Percentiles rank a stretch among this genome's conserved stretches.
These are phyloP conservation scores for Phaeosphaeriaceae sp. DNA, from an alignment of 2,329 filamentous ascomycete genomes.

Conservation along the genomic window DNA sequence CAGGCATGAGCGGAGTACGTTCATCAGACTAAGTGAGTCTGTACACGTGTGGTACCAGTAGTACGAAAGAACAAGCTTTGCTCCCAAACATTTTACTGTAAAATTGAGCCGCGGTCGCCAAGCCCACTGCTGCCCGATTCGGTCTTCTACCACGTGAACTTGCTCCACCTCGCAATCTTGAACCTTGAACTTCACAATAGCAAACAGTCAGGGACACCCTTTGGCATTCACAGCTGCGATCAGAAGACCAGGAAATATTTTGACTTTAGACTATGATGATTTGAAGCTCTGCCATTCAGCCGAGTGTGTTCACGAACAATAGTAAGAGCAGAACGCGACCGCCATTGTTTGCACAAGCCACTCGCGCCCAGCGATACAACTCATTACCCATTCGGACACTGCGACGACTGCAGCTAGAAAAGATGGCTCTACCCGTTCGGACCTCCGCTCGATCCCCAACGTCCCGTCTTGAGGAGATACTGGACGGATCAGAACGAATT, in stretches of 20 bases:
- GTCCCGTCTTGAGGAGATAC: slow-evolving; percentile 36
- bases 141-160: slow-evolving; percentile 18
- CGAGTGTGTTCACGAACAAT: slow-evolving; percentile 32
- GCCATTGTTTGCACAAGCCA: slow-evolving; percentile 35
- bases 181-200: background rate
- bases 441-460: slow-evolving; percentile 27
- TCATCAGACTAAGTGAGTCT: slow-evolving; percentile 35
- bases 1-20: slow-evolving; percentile 46
- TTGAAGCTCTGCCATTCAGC: slow-evolving; percentile 11
- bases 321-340: slow-evolving; percentile 26
- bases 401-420: slow-evolving; percentile 14
- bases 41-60: background rate
- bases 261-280: slow-evolving; percentile 6
- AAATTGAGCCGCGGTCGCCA: slow-evolving; percentile 16
- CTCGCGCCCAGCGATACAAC: slow-evolving; percentile 22
- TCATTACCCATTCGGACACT: slow-evolving; percentile 6
- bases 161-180: slow-evolving; percentile 8
- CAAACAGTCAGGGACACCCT: slow-evolving; percentile 4
- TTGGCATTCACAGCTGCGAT: background rate
- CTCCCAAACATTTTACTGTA: background rate
- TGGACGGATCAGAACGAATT: slow-evolving; percentile 33
- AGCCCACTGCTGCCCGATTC: slow-evolving; percentile 24
- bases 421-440: slow-evolving; percentile 34
- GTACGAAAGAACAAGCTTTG: background rate
- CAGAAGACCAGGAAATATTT: background rate